Percentiles rank a stretch among this genome's conserved stretches.
Conservation (phyloP, 2,329 filamentous ascomycete genomes). For the Venturia effusa region DNA sequence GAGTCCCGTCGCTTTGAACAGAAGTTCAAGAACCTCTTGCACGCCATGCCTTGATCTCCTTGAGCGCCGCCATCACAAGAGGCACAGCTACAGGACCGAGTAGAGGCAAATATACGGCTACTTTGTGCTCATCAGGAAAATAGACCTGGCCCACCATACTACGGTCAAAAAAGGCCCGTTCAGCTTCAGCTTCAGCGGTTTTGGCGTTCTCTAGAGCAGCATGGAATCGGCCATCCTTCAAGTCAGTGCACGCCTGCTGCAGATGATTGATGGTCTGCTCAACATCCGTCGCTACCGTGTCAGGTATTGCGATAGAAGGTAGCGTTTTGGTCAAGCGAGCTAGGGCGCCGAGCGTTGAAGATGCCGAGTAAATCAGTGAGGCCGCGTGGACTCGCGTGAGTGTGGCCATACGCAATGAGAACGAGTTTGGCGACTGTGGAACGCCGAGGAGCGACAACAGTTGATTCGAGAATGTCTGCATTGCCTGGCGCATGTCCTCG, state of each 20-base stretch:
- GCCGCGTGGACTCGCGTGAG: constrained; percentile 77
- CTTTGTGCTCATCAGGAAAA: constrained; percentile 96
- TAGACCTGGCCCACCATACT: constrained; percentile 98
- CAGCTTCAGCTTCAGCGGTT: constrained; percentile 77
- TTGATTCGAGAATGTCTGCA: constrained; percentile 86
- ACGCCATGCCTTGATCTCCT: constrained; percentile 41
- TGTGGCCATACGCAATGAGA: constrained; percentile 75
- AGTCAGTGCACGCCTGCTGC: constrained; percentile 60
- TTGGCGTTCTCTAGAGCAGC: constrained; percentile 67
- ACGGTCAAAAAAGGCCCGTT: constrained; percentile 95
- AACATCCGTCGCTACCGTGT: constrained; percentile 76
- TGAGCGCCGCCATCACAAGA: constrained; percentile 69
- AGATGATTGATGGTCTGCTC: constrained; percentile 69
- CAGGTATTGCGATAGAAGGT: constrained; percentile 82
- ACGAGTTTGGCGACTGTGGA: constrained; percentile 63
- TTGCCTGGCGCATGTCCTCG: constrained; percentile 61
- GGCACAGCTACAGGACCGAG: constrained; percentile 87
- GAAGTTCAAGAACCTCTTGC: neutral
- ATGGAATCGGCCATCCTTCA: constrained; percentile 51
- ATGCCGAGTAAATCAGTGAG: constrained; percentile 76
- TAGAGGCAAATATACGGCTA: constrained; percentile 88
- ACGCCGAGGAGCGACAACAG: constrained; percentile 79
- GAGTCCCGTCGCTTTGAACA: neutral
- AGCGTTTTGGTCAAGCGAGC: constrained; percentile 75
- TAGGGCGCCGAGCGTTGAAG: constrained; percentile 85